Conservation (phyloP, 176 grass and related monocot species). For the Lolium perenne region DNA sequence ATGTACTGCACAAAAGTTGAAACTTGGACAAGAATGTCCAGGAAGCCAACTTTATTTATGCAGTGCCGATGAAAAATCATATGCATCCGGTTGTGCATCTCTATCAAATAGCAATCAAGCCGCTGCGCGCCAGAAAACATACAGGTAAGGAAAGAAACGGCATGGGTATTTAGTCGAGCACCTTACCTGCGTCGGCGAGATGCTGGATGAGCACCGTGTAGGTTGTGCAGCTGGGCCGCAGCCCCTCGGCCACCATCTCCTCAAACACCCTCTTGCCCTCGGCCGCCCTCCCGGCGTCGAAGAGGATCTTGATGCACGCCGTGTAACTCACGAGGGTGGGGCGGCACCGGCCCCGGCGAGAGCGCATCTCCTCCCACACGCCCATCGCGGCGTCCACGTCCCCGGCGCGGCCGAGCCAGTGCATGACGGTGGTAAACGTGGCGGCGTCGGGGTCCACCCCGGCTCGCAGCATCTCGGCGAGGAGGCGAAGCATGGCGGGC, state of each 20-base stretch:
- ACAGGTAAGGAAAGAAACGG: background rate
- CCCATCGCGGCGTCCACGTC: slow-evolving; percentile 63
- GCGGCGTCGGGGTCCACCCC: slow-evolving; percentile 62
- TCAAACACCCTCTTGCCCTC: slow-evolving; percentile 53
- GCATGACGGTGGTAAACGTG: slow-evolving; percentile 71
- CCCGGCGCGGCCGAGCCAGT: slow-evolving; percentile 61
- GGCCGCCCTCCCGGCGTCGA: slow-evolving; percentile 55
- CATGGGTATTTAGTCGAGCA: slow-evolving; percentile 41
- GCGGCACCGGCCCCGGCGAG: slow-evolving; percentile 30
- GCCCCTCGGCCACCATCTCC: slow-evolving; percentile 68
- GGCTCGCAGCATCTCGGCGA: slow-evolving; percentile 58
- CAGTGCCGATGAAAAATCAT: no score
- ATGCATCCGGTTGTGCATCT: background rate
- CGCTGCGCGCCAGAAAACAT: background rate
- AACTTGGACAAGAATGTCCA: background rate
- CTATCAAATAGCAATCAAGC: background rate
- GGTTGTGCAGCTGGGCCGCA: slow-evolving; percentile 68
- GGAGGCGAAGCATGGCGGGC: slow-evolving; percentile 63
- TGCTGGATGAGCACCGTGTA: slow-evolving; percentile 82
- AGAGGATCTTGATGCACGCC: slow-evolving; percentile 69
- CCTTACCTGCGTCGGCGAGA: slow-evolving; percentile 65
- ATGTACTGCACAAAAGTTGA: background rate
- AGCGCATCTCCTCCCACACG: slow-evolving; percentile 73
- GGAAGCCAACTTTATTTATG: background rate
- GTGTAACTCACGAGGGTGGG: slow-evolving; percentile 80